phyloP scores from a whole-genome alignment of 345 rosid genomes.

The Brassica rapa region DNA sequence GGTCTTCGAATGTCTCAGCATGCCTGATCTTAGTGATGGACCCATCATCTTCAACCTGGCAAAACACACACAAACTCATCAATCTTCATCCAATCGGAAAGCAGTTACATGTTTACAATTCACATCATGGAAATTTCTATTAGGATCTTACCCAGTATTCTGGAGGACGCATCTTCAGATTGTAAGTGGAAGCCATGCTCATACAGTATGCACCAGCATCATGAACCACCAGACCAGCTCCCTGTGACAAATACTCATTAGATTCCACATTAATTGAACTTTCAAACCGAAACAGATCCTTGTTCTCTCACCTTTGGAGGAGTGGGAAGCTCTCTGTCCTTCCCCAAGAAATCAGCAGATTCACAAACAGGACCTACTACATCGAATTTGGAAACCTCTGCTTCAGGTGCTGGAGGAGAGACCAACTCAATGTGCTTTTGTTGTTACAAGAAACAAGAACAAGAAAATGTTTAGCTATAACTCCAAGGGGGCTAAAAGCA shows the following conservation, averaged over 20 bases:
- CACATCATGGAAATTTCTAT: background rate
- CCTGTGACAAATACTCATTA: slow-evolving; percentile 51
- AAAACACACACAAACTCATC: slow-evolving; percentile 3
- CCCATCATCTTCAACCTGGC: slow-evolving; percentile 86
- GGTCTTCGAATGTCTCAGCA: slow-evolving; percentile 84
- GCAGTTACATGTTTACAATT: background rate
- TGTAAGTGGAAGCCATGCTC: slow-evolving; percentile 99
- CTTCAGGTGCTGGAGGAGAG: slow-evolving; percentile 66
- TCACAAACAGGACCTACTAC: slow-evolving; percentile 99
- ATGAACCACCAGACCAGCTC: slow-evolving; percentile 90
- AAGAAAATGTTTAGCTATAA: slow-evolving; percentile 21
- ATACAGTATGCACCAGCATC: slow-evolving; percentile 99
- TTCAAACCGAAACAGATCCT: background rate
- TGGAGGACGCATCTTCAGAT: slow-evolving; percentile 98
- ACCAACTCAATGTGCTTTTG: slow-evolving; percentile 92
- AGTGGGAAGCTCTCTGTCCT: slow-evolving; percentile 89
- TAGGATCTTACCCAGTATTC: slow-evolving; percentile 83
- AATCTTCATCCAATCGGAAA: background rate
- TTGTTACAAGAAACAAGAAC: slow-evolving; percentile 21
- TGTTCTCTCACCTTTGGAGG: slow-evolving; percentile 60
- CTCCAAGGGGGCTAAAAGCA: background rate
- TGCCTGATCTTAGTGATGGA: slow-evolving; percentile 76
- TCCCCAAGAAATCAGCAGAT: slow-evolving; percentile 98
- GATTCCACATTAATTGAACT: slow-evolving; percentile 3
- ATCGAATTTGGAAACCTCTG: slow-evolving; percentile 72